Evolutionary conservation across 257 asterid genomes (phyloP).

Genomic region (Anisodus acutangulus): DNA sequence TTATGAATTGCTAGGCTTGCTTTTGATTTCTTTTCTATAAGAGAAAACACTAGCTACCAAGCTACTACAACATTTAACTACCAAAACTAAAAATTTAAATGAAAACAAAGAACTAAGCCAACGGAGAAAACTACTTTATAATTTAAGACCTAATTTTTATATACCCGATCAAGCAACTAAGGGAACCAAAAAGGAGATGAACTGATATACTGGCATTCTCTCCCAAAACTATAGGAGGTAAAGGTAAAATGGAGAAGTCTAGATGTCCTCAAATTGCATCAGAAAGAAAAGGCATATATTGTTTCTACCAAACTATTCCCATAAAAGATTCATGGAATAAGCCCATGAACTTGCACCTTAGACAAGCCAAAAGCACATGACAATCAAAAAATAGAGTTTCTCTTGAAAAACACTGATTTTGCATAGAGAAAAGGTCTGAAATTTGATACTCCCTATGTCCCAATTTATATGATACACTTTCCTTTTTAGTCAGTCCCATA

Average conservation of each 20-base stretch:
- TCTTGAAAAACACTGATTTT: background rate
- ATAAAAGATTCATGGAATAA: slow-evolving; percentile 4
- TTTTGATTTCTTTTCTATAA: background rate
- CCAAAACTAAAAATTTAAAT: slow-evolving; percentile 8
- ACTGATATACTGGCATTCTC: background rate
- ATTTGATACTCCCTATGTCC: background rate
- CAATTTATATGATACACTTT: no score
- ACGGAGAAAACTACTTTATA: background rate
- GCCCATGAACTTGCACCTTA: background rate
- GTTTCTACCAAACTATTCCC: background rate
- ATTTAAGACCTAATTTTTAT: background rate
- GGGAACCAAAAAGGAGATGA: background rate
- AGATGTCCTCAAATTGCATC: slow-evolving; percentile 19
- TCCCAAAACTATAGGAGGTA: background rate
- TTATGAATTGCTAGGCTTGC: background rate
- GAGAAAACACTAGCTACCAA: background rate
- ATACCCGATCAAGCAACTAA: background rate
- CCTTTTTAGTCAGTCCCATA: no score
- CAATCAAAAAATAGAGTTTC: background rate
- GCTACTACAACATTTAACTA: background rate
- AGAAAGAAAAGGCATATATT: slow-evolving; percentile 8
- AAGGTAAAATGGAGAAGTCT: background rate
- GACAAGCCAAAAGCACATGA: slow-evolving; percentile 1
- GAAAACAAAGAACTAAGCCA: background rate
- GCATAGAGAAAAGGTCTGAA: background rate